Percentiles rank a stretch among this genome's conserved stretches.
Evolutionary conservation across 148 eudicot species (phyloP).

Genomic region (Arbutus unedo): DNA sequence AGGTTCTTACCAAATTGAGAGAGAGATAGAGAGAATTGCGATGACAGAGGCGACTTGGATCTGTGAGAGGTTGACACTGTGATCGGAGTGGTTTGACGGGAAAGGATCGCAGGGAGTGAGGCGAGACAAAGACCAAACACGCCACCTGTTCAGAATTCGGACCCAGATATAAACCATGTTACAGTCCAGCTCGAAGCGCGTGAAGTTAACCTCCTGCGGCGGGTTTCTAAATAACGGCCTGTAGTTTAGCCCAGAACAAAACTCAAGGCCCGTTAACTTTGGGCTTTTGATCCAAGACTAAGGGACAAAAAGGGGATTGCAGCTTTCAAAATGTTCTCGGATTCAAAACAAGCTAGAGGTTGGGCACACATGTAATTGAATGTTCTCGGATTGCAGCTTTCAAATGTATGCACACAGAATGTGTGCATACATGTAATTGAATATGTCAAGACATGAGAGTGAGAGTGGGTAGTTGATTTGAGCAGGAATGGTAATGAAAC

Average conservation of each 20-base stretch:
- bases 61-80: background rate
- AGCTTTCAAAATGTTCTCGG: background rate
- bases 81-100: background rate
- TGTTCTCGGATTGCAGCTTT: no score
- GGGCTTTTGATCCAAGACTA: background rate
- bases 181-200: no score
- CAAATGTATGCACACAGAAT: no score
- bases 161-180: background rate
- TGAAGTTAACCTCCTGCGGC: background rate
- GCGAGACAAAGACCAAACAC: background rate
- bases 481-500: no score
- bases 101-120: background rate
- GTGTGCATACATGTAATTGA: no score
- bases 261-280: background rate
- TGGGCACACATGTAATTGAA: no score
- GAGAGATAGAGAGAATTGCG: background rate
- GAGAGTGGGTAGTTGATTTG: no score
- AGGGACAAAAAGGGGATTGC: background rate
- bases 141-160: constrained; percentile 6
- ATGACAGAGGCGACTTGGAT: background rate
- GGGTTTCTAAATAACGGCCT: background rate
- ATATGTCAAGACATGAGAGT: no score
- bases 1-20: background rate
- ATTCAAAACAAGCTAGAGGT: background rate
- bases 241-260: background rate